These are phyloP conservation scores for Cyberlindnera subsufficiens DNA, from an alignment of 805 yeast species.

Conservation along the genomic window DNA sequence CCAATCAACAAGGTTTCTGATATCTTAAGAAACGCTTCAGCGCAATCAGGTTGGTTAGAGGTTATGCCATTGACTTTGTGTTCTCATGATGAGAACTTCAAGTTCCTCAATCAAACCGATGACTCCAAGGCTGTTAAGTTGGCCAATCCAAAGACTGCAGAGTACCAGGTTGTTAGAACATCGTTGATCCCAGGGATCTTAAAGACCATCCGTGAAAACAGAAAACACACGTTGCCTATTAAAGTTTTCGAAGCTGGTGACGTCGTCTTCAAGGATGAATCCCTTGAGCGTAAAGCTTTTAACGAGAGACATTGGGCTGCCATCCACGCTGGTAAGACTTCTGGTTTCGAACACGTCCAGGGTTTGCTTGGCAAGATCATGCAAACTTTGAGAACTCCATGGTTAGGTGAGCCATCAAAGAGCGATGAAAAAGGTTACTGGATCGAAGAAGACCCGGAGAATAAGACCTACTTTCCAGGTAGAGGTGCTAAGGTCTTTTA, in stretches of 20 bases:
- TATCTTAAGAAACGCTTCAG: slow-evolving; percentile 82
- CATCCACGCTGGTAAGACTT: slow-evolving; percentile 86
- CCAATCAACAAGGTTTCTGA: slow-evolving; percentile 90
- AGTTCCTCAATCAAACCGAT: slow-evolving; percentile 69
- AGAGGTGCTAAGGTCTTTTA: slow-evolving; percentile 88
- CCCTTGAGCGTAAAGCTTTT: slow-evolving; percentile 80
- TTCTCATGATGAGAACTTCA: slow-evolving; percentile 96
- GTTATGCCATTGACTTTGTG: slow-evolving; percentile 93
- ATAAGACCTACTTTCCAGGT: slow-evolving; percentile 88
- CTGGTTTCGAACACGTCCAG: slow-evolving; percentile 92
- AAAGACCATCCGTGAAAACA: slow-evolving; percentile 92
- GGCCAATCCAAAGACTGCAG: slow-evolving; percentile 94
- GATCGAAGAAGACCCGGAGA: slow-evolving; percentile 65
- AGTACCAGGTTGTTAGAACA: slow-evolving; percentile 97
- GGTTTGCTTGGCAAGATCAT: slow-evolving; percentile 91
- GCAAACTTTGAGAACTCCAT: slow-evolving; percentile 90
- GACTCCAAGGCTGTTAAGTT: slow-evolving; percentile 81
- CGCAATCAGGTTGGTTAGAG: slow-evolving; percentile 95
- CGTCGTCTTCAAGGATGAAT: slow-evolving; percentile 76
- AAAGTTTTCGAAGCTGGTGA: slow-evolving; percentile 95
- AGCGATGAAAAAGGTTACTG: slow-evolving; percentile 72
- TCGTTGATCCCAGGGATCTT: slow-evolving; percentile 89
- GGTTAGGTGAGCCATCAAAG: slow-evolving; percentile 50
- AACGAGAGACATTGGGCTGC: slow-evolving; percentile 96
- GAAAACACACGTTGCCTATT: slow-evolving; percentile 92